phyloP scores from a whole-genome alignment of 345 rosid genomes.

The Eutrema heterophyllum region DNA sequence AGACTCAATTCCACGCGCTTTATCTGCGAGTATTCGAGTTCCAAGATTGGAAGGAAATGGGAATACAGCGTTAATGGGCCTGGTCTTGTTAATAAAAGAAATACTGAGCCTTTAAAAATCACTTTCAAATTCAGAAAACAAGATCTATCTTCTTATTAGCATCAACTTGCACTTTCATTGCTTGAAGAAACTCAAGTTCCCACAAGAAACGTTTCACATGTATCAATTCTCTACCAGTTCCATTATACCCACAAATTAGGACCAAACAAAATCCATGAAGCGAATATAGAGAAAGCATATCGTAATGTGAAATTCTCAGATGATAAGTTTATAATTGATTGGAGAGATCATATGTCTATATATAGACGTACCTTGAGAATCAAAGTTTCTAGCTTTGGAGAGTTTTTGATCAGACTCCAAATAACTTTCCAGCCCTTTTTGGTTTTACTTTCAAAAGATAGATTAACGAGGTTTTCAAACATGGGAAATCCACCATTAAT shows the following conservation, averaged over 20 bases:
- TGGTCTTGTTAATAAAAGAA: not conserved
- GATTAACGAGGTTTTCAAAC: not conserved
- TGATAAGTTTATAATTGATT: no score
- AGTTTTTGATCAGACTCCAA: not conserved
- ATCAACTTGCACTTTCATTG: not conserved
- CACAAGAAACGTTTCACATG: not conserved
- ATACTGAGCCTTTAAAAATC: not conserved
- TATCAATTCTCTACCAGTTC: not conserved
- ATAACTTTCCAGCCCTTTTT: not conserved
- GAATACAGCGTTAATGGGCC: no score
- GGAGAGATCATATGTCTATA: no score
- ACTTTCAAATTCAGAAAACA: no score
- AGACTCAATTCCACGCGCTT: constrained; percentile 10
- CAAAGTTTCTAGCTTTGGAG: not conserved
- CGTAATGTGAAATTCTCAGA: no score
- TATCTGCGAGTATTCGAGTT: constrained; percentile 6
- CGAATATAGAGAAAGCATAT: no score
- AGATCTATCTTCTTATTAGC: no score
- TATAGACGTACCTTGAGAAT: not conserved
- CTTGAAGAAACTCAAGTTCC: not conserved
- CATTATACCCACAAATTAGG: not conserved
- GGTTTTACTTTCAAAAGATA: not conserved
- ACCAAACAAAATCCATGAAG: no score
- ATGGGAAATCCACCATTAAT: not conserved
- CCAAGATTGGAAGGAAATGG: not conserved